phyloP scores from a whole-genome alignment of 2,329 filamentous ascomycete genomes.

The Arthroderma uncinatum region DNA sequence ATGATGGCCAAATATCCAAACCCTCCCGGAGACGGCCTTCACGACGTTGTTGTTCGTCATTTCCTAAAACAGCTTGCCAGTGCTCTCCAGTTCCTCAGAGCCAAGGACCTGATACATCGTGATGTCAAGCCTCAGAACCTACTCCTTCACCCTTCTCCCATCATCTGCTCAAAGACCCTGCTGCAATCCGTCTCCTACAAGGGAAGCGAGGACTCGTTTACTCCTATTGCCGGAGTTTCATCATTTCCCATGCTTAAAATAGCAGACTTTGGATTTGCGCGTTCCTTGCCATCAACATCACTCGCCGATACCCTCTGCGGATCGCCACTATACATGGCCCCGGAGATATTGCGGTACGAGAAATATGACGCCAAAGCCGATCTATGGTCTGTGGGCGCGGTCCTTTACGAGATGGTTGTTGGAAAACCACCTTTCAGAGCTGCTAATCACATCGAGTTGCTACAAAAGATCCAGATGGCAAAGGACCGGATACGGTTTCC shows the following conservation, averaged over 20 bases:
- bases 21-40: constrained; percentile 67
- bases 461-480: constrained; percentile 80
- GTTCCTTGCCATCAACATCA: constrained; percentile 78
- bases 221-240: constrained; percentile 66
- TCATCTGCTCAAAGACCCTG: constrained; percentile 53
- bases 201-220: constrained; percentile 67
- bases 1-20: constrained; percentile 93
- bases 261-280: constrained; percentile 96
- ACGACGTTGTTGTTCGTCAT: constrained; percentile 93
- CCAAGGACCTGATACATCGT: constrained; percentile 81
- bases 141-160: constrained; percentile 68
- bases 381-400: constrained; percentile 93
- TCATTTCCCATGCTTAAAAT: constrained; percentile 94
- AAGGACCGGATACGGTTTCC: constrained; percentile 80
- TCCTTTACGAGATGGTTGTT: constrained; percentile 88
- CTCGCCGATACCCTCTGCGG: constrained; percentile 93
- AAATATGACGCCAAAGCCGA: constrained; percentile 96
- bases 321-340: constrained; percentile 96
- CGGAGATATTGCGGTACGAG: constrained; percentile 92
- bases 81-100: constrained; percentile 76
- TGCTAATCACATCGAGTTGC: constrained; percentile 83
- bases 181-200: constrained; percentile 59
- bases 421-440: constrained; percentile 85
- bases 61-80: constrained; percentile 92
- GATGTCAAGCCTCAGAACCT: constrained; percentile 98